Evolutionary conservation across 2,329 filamentous ascomycete genomes (phyloP).

Genomic region (Aschersonia sp.): DNA sequence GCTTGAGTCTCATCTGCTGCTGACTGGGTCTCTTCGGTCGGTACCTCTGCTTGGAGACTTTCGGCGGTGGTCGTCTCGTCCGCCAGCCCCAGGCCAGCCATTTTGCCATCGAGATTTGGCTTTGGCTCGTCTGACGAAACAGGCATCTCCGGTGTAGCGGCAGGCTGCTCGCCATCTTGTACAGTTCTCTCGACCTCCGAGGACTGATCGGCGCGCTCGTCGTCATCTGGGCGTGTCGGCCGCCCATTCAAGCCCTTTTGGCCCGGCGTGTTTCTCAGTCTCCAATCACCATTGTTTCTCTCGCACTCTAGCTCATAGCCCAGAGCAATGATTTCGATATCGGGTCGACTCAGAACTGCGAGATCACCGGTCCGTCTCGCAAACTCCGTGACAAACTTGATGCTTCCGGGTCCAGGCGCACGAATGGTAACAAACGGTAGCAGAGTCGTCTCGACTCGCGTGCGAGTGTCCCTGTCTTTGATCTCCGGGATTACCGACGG

Average conservation of each 20-base stretch:
- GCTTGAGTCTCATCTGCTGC: neutral
- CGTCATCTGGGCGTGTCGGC: conserved; percentile 10
- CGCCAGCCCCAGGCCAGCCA: conserved; percentile 11
- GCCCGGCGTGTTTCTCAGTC: conserved; percentile 61
- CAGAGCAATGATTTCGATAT: conserved; percentile 79
- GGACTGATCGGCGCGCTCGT: conserved; percentile 11
- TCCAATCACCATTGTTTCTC: conserved; percentile 77
- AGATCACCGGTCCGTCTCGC: conserved; percentile 81
- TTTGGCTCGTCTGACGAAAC: conserved; percentile 11
- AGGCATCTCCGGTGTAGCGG: neutral
- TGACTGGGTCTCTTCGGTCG: neutral
- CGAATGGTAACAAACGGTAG: conserved; percentile 72
- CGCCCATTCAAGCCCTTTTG: conserved; percentile 66
- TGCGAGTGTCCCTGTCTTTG: conserved; percentile 65
- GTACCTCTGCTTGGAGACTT: neutral
- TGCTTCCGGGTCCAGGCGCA: conserved; percentile 57
- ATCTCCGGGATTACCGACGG: conserved; percentile 82
- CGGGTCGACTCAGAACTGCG: conserved; percentile 72
- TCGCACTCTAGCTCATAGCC: conserved; percentile 93
- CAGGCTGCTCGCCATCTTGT: neutral
- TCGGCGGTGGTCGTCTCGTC: conserved; percentile 1
- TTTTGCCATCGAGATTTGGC: conserved; percentile 2
- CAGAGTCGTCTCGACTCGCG: conserved; percentile 70
- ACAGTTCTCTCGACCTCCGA: neutral
- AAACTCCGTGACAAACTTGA: conserved; percentile 72